Evolutionary conservation across 2,329 filamentous ascomycete genomes (phyloP), one percentile per base, ranked within the genome.

Genomic region (Trichoderma koningii): DNA sequence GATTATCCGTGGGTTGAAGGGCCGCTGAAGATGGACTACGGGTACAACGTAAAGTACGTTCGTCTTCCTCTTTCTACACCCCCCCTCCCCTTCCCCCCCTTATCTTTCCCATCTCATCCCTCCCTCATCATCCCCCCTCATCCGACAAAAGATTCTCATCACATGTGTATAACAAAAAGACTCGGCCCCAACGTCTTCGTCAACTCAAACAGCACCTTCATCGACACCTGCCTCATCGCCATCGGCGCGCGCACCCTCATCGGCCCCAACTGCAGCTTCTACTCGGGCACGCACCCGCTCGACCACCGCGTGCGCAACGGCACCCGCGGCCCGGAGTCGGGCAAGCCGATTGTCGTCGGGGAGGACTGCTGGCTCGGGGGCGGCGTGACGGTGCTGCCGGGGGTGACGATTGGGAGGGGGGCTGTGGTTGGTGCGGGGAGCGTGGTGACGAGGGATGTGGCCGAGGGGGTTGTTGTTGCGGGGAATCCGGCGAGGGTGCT

Each of bases 341-440:
- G 92, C 0, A 87, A 85, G 69, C 85, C 89, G 10, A 91, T 97
- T 67, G 83, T 80, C 41, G 87, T 96, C 61, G 91, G 89, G 0
- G 88, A 92, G 68, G 92, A 96, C 78, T 91, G 90, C 76, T 92
- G 91, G 91, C 77, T 94, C 34, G 90, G 88, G 1, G 90, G 90
- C 0, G 89, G 88, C 71, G 87, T 87, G 5, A 85, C 82, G 23
- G 85, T 96, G 19, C 78, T 93, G 50, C 87, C 91, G 0, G 92
- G 92, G 0, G 87, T 96, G 26, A 93, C 84, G 1, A 89, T 96
- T 68, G 92, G 93, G 0, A 82, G 83, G 63, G 92, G 92, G 0
- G 82, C 80, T 5, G 90, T 88, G 0, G 83, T 96, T 66, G 93
- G 91, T 1, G 92, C 93, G 1, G 91, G 89, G 1, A 92, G 89